Evolutionary conservation across 176 grass and related monocot genomes (phyloP).

Genomic region (Hsuehochloa calcarea): DNA sequence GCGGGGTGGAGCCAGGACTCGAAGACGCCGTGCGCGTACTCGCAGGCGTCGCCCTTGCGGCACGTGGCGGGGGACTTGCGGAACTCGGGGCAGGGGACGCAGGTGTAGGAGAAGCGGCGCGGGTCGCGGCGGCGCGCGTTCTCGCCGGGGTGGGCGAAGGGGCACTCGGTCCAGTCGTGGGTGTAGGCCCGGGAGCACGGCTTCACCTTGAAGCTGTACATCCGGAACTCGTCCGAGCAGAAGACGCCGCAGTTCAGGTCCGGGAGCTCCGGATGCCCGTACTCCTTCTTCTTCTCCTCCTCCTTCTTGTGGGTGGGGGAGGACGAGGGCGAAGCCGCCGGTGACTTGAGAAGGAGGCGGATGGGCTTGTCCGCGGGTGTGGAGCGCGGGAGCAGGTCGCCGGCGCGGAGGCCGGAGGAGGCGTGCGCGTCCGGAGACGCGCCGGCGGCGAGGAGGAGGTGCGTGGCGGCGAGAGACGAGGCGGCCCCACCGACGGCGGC

Average conservation of each 20-base stretch:
- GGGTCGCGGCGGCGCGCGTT: slow-evolving; percentile 69
- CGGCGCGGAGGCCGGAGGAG: slow-evolving; percentile 25
- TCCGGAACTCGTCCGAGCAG: slow-evolving; percentile 60
- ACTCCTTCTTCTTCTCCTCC: slow-evolving; percentile 42
- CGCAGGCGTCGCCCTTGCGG: slow-evolving; percentile 59
- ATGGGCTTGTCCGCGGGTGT: slow-evolving; percentile 1
- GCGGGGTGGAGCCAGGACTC: slow-evolving; percentile 79
- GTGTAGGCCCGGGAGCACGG: slow-evolving; percentile 72
- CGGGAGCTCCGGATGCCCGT: slow-evolving; percentile 50
- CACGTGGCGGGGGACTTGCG: slow-evolving; percentile 39
- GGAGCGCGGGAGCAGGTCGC: slow-evolving; percentile 38
- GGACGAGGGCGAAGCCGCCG: neutral
- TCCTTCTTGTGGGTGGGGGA: neutral
- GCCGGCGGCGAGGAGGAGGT: slow-evolving; percentile 45
- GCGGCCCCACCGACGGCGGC: slow-evolving; percentile 43
- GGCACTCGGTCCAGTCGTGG: slow-evolving; percentile 81
- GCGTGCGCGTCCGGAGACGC: slow-evolving; percentile 29
- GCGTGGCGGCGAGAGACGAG: slow-evolving; percentile 4
- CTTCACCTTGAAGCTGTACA: slow-evolving; percentile 77
- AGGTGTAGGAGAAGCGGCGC: slow-evolving; percentile 55
- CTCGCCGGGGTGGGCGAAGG: slow-evolving; percentile 72
- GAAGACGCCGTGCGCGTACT: slow-evolving; percentile 77
- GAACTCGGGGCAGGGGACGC: slow-evolving; percentile 70
- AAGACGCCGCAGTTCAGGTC: slow-evolving; percentile 66
- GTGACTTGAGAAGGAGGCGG: slow-evolving; percentile 1